Conservation (phyloP, 768 basidiomycete genomes). For the Lactarius evosmus region DNA sequence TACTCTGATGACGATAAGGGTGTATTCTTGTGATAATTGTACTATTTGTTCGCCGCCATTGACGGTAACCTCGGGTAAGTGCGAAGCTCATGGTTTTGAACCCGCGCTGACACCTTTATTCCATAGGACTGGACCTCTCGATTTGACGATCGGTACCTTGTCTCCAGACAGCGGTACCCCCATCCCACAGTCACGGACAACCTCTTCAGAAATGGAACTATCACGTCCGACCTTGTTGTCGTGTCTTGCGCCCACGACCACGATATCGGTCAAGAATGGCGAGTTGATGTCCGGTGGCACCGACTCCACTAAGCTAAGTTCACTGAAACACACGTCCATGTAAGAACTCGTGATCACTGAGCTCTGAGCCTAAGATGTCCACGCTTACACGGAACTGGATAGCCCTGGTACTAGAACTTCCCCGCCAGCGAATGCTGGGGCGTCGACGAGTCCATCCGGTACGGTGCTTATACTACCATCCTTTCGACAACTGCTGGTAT, state of each 20-base stretch:
- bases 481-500: conserved; percentile 34
- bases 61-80: conserved; percentile 66
- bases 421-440: conserved; percentile 37
- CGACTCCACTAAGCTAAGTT: conserved; percentile 46
- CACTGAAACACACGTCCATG: conserved; percentile 33
- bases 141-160: conserved; percentile 48
- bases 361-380: not conserved
- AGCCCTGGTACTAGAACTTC: conserved; percentile 35
- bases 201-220: conserved; percentile 34
- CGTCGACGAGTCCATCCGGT: conserved; percentile 35
- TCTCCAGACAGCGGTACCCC: conserved; percentile 15
- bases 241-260: conserved; percentile 35
- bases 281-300: conserved; percentile 40
- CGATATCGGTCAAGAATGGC: conserved; percentile 32
- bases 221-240: conserved; percentile 30
- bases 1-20: not conserved
- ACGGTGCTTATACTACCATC: conserved; percentile 31
- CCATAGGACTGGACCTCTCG: conserved; percentile 56
- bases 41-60: not conserved
- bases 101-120: not conserved
- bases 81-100: not conserved
- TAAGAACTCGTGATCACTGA: conserved; percentile 23
- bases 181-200: conserved; percentile 53
- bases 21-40: not conserved
- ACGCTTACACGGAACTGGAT: conserved; percentile 1